phyloP scores from a whole-genome alignment of 257 asterid genomes.

The Nicotiana sylvestris region DNA sequence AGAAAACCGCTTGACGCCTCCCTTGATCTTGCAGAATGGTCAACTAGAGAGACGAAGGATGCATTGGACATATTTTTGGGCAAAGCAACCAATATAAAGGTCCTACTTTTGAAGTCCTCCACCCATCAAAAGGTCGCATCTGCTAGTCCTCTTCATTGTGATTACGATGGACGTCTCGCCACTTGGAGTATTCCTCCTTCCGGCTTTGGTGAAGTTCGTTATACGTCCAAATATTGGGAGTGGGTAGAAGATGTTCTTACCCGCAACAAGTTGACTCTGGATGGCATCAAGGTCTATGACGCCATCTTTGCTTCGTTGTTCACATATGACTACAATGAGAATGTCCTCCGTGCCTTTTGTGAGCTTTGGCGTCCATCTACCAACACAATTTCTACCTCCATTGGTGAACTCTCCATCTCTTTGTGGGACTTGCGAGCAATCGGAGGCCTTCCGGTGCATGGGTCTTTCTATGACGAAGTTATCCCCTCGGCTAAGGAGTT shows the following conservation, averaged over 20 bases:
- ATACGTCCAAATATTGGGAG: not conserved
- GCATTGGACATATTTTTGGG: not conserved
- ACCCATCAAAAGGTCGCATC: not conserved
- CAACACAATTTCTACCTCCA: no score
- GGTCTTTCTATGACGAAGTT: no score
- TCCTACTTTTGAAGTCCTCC: not conserved
- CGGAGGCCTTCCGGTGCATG: no score
- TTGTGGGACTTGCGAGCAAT: no score
- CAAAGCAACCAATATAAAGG: not conserved
- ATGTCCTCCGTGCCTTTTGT: not conserved
- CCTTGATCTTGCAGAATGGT: not conserved
- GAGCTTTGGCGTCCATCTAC: no score
- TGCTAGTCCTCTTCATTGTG: not conserved
- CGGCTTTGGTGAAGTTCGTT: not conserved
- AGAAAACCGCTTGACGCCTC: not conserved
- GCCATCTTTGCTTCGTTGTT: not conserved
- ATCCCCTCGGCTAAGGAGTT: no score
- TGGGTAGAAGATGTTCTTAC: not conserved
- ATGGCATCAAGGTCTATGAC: not conserved
- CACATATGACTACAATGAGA: no score
- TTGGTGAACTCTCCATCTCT: no score
- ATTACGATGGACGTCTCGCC: not conserved
- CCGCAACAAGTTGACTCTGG: not conserved
- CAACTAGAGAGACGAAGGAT: not conserved
- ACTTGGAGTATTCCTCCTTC: not conserved